Base-by-base conservation (phyloP, 2,329 filamentous ascomycete genomes). In the Atkinsonella hypoxylon region DNA sequence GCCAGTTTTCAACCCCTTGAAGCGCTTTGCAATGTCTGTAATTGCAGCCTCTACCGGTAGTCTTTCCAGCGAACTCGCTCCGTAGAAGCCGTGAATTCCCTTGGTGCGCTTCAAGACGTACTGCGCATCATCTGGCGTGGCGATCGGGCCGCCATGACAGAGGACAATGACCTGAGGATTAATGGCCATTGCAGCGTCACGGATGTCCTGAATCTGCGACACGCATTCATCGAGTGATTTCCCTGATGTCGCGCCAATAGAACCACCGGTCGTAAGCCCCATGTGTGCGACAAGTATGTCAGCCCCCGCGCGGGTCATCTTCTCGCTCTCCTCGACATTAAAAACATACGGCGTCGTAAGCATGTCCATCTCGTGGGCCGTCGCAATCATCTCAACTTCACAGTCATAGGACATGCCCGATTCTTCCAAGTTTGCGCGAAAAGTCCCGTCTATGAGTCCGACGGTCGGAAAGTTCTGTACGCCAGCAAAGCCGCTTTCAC, bases 401-500 rank as follows among this genome's bases (percentile, higher is more conserved):
- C 73, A 66, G 15, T 74, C 75, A 59, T 81, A 87, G 1, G 78
- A 77, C 82, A 87, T 87, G 9, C 79, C 82, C 1, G 83, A 87
- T 62, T 86, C 82, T 60, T 87, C 84, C 1, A 88, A 71, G 56
- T 83, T 82, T 20, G 73, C 71, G 12, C 84, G 74, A 61, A 87
- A 87, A 12, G 72, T 72, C 1, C 82, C 83, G 62, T 87, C 83
- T 36, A 87, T 81, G 20, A 87, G 67, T 0, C 83, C 83, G 1
- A 87, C 82, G 0, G 83, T 87, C 1, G 83, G 83, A 61, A 87
- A 87, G 58, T 87, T 87, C 62, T 87, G 83, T 13, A 87, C 74
- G 1, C 84, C 84, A 1, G 77, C 76, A 55, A 87, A 86, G 0
- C 83, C 83, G 15, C 84, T 64, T 1, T 73, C 72, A 50, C 76